Evolutionary conservation across 176 grass and related monocot genomes (phyloP), one percentile per base, ranked within the genome.

Genomic region (Carex scoparia): DNA sequence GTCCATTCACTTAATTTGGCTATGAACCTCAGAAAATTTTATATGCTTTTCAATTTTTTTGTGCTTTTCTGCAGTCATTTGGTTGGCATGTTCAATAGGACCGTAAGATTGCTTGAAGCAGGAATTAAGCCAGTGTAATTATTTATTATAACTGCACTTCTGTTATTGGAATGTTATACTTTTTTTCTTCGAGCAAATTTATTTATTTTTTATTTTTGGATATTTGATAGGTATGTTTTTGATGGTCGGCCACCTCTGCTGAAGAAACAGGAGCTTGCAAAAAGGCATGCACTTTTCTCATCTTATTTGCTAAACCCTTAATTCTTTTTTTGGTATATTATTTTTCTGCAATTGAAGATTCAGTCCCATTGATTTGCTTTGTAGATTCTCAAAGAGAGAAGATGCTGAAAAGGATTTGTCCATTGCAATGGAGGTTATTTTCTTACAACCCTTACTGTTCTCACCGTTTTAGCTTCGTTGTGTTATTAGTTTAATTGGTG

Each of bases 71-170:
- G 10, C 81, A 95, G 93, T 87, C 96, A 98, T 88, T 91, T 98
- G 59, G 89, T 95, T 78, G 93, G 96, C 58, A 92, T 98, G 91
- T 91, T 98, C 64, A 95, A 94, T 71, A 86, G 93, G 60, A 95
- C 90, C 13, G 62, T 92, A 82, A 94, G 89, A 89, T 88, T 98
- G 87, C 84, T 98, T 12, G 91, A 98, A 83, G 89, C 93, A 54
- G 96, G 96, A 89, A 92, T 98, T 66, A 94, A 98, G 76, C 96
- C 93, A 84, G 91, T 98, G 96, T 98, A 94, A 90, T 84, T n/a
- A 30, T 80, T 63, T 58, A 75, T 81, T 84, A 19, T 68, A 68
- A 79, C 13, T 68, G 49, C 84, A 57, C 33, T 78, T 76, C 37
- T 64, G 44, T 71, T 75, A 9, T 85, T 86, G 27, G 4, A 54